Percentiles rank a stretch among this genome's conserved stretches.
Evolutionary conservation across 805 yeast genomes (phyloP).

Genomic region (Clavispora fructus): DNA sequence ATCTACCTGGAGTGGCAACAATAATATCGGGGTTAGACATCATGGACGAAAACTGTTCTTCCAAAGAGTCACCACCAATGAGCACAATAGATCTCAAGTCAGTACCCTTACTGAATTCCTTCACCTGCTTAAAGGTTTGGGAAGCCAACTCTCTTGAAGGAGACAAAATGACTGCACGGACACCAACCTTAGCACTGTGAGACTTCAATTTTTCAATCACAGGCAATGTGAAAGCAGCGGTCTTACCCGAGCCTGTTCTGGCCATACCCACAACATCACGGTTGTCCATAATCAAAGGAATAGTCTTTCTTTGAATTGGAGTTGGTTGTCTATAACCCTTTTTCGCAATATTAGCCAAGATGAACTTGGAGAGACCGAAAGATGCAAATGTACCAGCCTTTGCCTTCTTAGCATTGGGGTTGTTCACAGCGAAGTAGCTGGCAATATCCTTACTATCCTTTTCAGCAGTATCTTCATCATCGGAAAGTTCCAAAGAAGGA

Average conservation of each 20-base stretch:
- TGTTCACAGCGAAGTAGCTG: constrained; percentile 36
- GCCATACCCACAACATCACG: constrained; percentile 99
- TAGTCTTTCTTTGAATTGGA: constrained; percentile 94
- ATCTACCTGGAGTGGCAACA: constrained; percentile 97
- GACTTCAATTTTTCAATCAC: constrained; percentile 77
- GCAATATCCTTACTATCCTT: constrained; percentile 44
- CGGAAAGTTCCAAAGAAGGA: constrained; percentile 51
- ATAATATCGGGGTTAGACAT: constrained; percentile 91
- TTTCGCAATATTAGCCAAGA: constrained; percentile 63
- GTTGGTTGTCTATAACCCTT: constrained; percentile 95
- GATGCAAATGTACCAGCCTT: constrained; percentile 83
- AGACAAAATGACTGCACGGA: constrained; percentile 80
- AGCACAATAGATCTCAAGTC: constrained; percentile 75
- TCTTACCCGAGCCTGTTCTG: constrained; percentile 97
- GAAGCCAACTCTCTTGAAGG: constrained; percentile 96
- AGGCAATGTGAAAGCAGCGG: constrained; percentile 94
- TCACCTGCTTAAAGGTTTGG: constrained; percentile 84
- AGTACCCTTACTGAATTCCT: constrained; percentile 80
- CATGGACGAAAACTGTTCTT: constrained; percentile 91
- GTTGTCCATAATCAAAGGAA: constrained; percentile 80
- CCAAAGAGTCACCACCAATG: constrained; percentile 98
- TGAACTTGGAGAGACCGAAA: constrained; percentile 74
- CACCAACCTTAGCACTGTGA: constrained; percentile 84
- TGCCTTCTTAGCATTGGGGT: constrained; percentile 49
- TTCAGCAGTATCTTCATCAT: constrained; percentile 29